phyloP scores from a whole-genome alignment of 371 early-diverging fungal species.

The Actinomortierella wolfii region DNA sequence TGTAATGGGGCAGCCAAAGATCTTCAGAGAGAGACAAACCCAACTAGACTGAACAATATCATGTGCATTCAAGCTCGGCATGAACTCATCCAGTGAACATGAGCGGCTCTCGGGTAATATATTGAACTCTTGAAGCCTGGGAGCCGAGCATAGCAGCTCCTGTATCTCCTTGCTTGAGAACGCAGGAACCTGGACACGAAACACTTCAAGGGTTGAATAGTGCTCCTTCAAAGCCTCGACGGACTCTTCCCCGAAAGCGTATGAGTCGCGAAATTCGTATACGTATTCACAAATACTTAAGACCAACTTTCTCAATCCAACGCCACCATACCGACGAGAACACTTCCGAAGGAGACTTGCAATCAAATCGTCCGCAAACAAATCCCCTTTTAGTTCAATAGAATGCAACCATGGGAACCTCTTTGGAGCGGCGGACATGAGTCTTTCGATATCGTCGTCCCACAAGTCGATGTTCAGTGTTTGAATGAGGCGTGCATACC shows the following conservation, averaged over 20 bases:
- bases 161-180: constrained; percentile 5
- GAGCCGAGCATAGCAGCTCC: constrained; percentile 7
- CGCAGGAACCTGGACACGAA: not conserved
- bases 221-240: constrained; percentile 3
- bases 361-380: not conserved
- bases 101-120: not conserved
- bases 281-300: no score
- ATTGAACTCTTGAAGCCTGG: constrained; percentile 2
- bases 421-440: constrained; percentile 1
- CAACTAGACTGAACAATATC: constrained; percentile 3
- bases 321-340: constrained; percentile 8
- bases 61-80: not conserved
- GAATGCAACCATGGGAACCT: constrained; percentile 3
- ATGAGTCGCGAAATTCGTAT: no score
- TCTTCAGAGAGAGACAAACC: constrained; percentile 1
- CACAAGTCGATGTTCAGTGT: constrained; percentile 5
- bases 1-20: constrained; percentile 4
- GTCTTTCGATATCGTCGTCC: not conserved
- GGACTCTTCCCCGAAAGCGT: constrained; percentile 2
- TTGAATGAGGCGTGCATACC: constrained; percentile 7
- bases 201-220: constrained; percentile 1
- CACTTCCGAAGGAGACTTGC: constrained; percentile 2
- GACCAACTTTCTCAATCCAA: constrained; percentile 6
- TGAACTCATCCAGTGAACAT: not conserved
- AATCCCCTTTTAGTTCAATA: no score